phyloP scores from a whole-genome alignment of 2,329 filamentous ascomycete genomes.

The Diaporthe destruens region DNA sequence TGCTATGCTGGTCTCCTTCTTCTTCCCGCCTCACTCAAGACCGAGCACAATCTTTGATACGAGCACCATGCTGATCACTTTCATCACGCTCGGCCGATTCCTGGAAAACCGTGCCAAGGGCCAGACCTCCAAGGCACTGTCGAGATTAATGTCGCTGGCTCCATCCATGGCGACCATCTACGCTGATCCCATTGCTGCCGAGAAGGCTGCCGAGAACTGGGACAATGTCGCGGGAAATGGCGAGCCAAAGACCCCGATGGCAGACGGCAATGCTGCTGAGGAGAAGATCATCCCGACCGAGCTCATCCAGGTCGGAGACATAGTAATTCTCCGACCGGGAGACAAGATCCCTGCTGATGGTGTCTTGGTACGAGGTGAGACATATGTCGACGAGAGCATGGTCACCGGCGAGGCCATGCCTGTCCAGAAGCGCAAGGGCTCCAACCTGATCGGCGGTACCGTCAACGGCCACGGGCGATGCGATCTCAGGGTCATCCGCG shows the following conservation, averaged over 20 bases:
- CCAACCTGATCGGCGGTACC: conserved; percentile 88
- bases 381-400: conserved; percentile 97
- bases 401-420: conserved; percentile 98
- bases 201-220: conserved; percentile 90
- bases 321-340: conserved; percentile 92
- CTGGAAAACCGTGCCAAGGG: conserved; percentile 96
- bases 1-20: conserved; percentile 85
- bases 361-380: conserved; percentile 86
- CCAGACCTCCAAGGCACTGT: conserved; percentile 94
- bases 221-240: conserved; percentile 56
- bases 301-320: conserved; percentile 91
- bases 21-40: conserved; percentile 79
- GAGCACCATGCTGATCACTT: conserved; percentile 97
- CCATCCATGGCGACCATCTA: conserved; percentile 99
- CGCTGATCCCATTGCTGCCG: conserved; percentile 90
- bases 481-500: conserved; percentile 92
- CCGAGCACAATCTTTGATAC: conserved; percentile 96
- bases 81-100: conserved; percentile 91
- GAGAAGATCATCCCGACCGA: conserved; percentile 93
- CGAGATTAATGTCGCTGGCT: conserved; percentile 92
- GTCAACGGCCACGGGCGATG: conserved; percentile 94
- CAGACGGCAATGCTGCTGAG: conserved; percentile 75
- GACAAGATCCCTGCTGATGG: conserved; percentile 98
- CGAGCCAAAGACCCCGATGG: conserved; percentile 60
- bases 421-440: conserved; percentile 87